phyloP scores from a whole-genome alignment of 169 alveolate species.

The Plasmodium fragile region DNA sequence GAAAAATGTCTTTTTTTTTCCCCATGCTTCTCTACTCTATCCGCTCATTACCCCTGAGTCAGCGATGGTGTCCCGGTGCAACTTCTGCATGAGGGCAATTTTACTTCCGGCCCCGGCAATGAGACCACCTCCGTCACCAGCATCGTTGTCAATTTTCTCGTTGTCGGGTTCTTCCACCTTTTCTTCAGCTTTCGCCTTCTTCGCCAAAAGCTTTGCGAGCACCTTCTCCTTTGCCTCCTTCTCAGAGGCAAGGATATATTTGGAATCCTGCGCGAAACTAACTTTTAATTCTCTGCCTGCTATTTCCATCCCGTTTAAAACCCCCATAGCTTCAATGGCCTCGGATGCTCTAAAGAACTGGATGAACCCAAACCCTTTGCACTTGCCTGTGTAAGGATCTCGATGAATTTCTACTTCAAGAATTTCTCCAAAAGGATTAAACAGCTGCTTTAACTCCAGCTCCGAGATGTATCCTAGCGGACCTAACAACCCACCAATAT shows the following conservation, averaged over 20 bases:
- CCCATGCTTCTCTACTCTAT: not conserved
- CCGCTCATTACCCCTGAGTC: conserved; percentile 10
- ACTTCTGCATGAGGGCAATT: conserved; percentile 88
- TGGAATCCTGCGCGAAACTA: conserved; percentile 84
- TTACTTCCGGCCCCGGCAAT: conserved; percentile 87
- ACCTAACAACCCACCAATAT: conserved; percentile 95
- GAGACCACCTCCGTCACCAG: conserved; percentile 82
- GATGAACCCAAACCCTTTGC: conserved; percentile 94
- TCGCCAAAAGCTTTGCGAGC: conserved; percentile 10
- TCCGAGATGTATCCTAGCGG: conserved; percentile 89
- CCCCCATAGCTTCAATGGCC: conserved; percentile 96
- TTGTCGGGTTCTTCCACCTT: conserved; percentile 84
- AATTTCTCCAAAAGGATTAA: conserved; percentile 96
- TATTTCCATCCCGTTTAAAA: conserved; percentile 96
- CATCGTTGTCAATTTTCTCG: conserved; percentile 82
- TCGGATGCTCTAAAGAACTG: conserved; percentile 93
- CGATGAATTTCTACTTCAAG: conserved; percentile 92
- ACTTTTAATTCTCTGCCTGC: conserved; percentile 93
- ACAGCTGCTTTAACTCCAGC: conserved; percentile 92
- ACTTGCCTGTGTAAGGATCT: conserved; percentile 92
- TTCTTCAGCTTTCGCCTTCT: conserved; percentile 45
- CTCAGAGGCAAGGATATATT: conserved; percentile 38
- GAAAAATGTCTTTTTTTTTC: not conserved
- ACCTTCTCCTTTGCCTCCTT: conserved; percentile 21
- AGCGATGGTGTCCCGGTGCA: conserved; percentile 76